These are phyloP conservation scores for Metschnikowia rubicola DNA, from an alignment of 805 yeast genomes.

Conservation along the genomic window DNA sequence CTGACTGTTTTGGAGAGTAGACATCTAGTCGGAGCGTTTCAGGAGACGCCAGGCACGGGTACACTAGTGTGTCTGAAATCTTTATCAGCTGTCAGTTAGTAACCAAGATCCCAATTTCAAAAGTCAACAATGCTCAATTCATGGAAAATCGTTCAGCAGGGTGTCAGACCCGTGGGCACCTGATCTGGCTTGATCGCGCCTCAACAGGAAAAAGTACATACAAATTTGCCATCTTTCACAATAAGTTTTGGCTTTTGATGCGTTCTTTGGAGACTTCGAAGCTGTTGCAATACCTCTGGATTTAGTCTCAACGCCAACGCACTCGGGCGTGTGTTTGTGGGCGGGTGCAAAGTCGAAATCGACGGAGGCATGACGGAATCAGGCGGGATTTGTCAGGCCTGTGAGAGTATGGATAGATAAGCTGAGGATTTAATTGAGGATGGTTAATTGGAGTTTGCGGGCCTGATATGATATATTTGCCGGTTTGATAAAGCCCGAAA, in stretches of 20 bases:
- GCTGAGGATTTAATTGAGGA: neutral
- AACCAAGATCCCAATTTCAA: neutral
- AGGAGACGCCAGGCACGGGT: conserved; percentile 32
- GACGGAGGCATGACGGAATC: conserved; percentile 10
- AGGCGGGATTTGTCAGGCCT: neutral
- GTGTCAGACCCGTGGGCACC: neutral
- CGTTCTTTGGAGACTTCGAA: conserved; percentile 19
- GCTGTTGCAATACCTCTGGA: conserved; percentile 25
- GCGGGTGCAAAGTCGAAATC: conserved; percentile 14
- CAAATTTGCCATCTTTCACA: conserved; percentile 35
- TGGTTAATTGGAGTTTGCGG: neutral
- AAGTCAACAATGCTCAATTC: no score
- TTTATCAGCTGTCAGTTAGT: conserved; percentile 29
- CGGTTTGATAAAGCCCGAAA: neutral
- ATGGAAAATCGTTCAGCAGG: no score
- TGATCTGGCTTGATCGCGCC: neutral
- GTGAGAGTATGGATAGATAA: neutral
- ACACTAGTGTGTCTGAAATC: conserved; percentile 23
- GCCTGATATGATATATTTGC: neutral
- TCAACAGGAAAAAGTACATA: conserved; percentile 18
- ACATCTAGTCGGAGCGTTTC: conserved; percentile 37
- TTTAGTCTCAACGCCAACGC: conserved; percentile 31
- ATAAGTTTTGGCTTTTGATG: conserved; percentile 27
- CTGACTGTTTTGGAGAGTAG: conserved; percentile 19
- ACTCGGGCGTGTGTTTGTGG: conserved; percentile 17